Evolutionary conservation across 768 basidiomycete genomes (phyloP), one percentile per base, ranked within the genome.

Genomic region (Mycena olivaceomarginata): DNA sequence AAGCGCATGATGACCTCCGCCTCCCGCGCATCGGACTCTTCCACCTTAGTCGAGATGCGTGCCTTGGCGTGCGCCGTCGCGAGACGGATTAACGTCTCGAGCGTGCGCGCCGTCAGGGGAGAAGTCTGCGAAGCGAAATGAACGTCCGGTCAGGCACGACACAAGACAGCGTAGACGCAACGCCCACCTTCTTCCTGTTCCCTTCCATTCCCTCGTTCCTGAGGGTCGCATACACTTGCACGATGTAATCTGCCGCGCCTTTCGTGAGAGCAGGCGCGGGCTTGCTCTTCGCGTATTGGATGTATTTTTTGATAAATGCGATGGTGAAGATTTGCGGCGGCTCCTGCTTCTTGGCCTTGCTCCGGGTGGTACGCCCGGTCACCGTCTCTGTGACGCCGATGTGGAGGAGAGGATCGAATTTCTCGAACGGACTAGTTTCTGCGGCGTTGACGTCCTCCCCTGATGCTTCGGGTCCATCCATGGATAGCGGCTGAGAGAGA

Each of bases 51-150:
- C 10, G 97, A 98, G 11, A 99, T 90, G 22, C 98, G 94, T 18
- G 97, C 93, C 85, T 99, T 99, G 60, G 98, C 98, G 85, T 99
- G 98, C 1, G 98, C 98, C 20, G 98, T 99, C 6, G 98, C 93
- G 11, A 99, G 91, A 89, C 98, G 98, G 85, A 99, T 99, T 64
- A 99, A 91, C 0, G 98, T 99, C 86, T 99, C 98, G 75, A 99
- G 93, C 4, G 98, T 98, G 91, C 98, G 98, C 22, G 98, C 98
- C 4, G 98, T 99, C 80, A 99, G 88, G 12, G 98, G 98, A 6
- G 98, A 96, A 5, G 98, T 99, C 98, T 99, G 83, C 45, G 63
- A 80, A 68, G 71, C 53, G 18, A 57, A 25, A 57, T 12, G 22
- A 57, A n/a, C 53, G 56, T 57, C 56, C 15, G 77, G 74, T 45